Conservation (phyloP, 495 filamentous ascomycete species). For the Penicillium maclennaniae region DNA sequence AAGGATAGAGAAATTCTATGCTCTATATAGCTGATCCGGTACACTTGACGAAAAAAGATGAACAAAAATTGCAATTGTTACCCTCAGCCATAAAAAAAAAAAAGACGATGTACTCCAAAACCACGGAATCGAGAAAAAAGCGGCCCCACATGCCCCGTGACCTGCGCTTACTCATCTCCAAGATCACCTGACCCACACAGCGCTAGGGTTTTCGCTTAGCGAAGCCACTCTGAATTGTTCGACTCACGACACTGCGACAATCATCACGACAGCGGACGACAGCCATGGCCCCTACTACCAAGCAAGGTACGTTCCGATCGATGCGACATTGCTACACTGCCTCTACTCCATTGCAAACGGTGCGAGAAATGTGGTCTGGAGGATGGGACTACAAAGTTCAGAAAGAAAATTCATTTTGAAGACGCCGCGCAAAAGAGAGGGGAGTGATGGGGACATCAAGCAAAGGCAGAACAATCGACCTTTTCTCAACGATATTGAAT, state of each 20-base stretch:
- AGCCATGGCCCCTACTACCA: constrained; percentile 73
- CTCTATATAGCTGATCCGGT: neutral
- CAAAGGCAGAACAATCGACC: neutral
- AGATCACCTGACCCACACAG: constrained; percentile 51
- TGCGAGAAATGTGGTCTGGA: constrained; percentile 11
- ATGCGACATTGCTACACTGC: constrained; percentile 10
- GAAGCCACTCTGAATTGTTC: constrained; percentile 43
- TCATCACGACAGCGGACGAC: constrained; percentile 51
- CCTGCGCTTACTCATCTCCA: constrained; percentile 16
- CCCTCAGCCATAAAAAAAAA: neutral
- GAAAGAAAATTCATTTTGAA: constrained; percentile 9
- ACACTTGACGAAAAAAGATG: neutral
- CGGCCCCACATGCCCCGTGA: constrained; percentile 1
- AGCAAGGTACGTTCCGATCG: constrained; percentile 60
- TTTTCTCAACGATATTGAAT: neutral
- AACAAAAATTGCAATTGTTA: neutral
- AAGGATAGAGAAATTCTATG: neutral
- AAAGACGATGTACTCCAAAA: neutral
- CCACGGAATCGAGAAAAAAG: constrained; percentile 1
- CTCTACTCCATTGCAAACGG: constrained; percentile 29
- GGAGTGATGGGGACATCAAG: neutral
- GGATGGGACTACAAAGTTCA: constrained; percentile 7
- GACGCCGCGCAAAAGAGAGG: neutral
- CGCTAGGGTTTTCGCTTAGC: constrained; percentile 46
- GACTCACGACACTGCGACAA: constrained; percentile 43